phyloP scores from a whole-genome alignment of 441 rosid species.

The Syzygium syzygioides region DNA sequence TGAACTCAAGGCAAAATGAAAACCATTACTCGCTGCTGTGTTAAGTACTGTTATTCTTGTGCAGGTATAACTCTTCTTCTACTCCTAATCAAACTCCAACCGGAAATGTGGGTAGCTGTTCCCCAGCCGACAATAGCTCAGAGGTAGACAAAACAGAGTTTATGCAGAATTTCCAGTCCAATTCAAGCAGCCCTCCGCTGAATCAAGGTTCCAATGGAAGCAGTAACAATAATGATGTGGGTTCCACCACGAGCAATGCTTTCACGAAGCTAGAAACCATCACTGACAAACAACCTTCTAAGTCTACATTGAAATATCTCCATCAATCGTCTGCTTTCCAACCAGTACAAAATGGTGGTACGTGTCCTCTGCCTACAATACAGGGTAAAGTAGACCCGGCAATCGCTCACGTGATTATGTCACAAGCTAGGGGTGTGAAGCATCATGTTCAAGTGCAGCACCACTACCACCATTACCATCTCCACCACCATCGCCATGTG shows the following conservation, averaged over 20 bases:
- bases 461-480: constrained; percentile 6
- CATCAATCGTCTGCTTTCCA: background rate
- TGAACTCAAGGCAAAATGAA: background rate
- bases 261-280: background rate
- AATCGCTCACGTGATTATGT: background rate
- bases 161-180: background rate
- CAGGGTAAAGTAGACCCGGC: background rate
- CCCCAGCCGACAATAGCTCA: background rate
- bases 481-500: background rate
- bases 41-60: background rate
- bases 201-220: constrained; percentile 11
- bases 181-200: background rate
- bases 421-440: background rate
- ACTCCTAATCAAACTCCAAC: background rate
- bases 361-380: background rate
- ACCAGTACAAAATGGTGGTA: background rate
- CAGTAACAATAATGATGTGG: constrained; percentile 8
- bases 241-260: constrained; percentile 5
- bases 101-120: background rate
- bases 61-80: constrained; percentile 14
- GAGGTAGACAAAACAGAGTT: constrained; percentile 1
- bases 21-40: background rate
- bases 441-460: background rate
- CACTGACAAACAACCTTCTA: background rate
- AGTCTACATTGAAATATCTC: background rate